Percentiles rank a stretch among this genome's conserved stretches.
Conservation (phyloP, 139 green algal genomes). For the Chara braunii region DNA sequence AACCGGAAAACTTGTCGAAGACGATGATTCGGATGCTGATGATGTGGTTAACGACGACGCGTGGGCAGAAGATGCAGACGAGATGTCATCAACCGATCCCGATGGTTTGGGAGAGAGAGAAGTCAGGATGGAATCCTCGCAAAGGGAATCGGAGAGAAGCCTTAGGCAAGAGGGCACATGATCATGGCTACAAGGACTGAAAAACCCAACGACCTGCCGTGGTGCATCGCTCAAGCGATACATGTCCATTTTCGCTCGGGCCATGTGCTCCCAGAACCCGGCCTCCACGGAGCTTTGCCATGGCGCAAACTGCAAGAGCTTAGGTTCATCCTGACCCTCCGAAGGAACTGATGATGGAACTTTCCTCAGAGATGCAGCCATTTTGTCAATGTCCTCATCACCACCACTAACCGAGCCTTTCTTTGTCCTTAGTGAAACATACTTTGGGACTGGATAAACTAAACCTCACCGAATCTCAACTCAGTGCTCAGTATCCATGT, state of each 20-base stretch:
- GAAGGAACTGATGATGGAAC: too few species aligned
- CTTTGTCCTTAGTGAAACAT: too few species aligned
- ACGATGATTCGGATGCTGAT: constrained; percentile 1
- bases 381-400: too few species aligned
- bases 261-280: constrained; percentile 70
- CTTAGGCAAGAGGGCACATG: not conserved
- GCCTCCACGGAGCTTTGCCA: constrained; percentile 69
- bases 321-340: not conserved
- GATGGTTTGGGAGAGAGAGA: not conserved
- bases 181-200: not conserved
- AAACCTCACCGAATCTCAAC: too few species aligned
- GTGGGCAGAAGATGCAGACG: not conserved
- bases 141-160: not conserved
- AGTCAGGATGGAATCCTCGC: not conserved
- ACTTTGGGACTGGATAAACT: too few species aligned
- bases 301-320: constrained; percentile 30
- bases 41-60: not conserved
- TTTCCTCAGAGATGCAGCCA: too few species aligned
- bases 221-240: constrained; percentile 51
- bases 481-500: too few species aligned
- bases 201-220: constrained; percentile 21
- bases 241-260: constrained; percentile 58
- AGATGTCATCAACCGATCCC: not conserved
- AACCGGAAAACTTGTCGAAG: not conserved
- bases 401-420: too few species aligned